Percentiles rank a stretch among this genome's conserved stretches.
Evolutionary conservation across 495 filamentous ascomycete species (phyloP).

Genomic region (Neurospora sp.): DNA sequence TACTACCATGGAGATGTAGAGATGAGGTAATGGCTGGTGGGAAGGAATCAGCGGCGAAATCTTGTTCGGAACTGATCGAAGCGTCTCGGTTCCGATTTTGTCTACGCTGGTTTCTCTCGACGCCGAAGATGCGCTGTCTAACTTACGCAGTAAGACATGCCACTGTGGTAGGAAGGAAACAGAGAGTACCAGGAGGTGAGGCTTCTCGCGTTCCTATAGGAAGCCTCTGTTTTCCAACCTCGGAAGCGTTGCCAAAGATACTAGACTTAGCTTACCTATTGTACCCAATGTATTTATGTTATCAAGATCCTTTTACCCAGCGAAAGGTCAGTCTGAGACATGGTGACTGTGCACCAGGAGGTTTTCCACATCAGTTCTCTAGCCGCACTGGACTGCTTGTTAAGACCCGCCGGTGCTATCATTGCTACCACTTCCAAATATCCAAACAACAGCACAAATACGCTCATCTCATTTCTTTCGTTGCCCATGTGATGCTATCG

Average conservation of each 20-base stretch:
- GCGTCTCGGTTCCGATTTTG: not conserved
- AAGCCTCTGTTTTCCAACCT: not conserved
- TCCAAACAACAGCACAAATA: not conserved
- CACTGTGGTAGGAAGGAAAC: not conserved
- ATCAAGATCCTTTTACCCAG: not conserved
- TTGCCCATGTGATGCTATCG: not conserved
- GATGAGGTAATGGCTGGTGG: not conserved
- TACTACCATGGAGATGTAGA: not conserved
- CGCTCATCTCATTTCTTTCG: not conserved
- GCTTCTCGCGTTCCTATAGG: not conserved
- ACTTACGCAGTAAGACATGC: not conserved
- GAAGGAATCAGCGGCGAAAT: not conserved
- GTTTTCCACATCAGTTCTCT: not conserved
- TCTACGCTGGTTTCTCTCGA: not conserved
- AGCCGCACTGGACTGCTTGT: not conserved
- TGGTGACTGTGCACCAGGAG: not conserved
- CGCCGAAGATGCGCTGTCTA: not conserved
- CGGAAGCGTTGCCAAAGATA: not conserved
- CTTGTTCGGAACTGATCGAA: not conserved
- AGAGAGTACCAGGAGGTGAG: not conserved
- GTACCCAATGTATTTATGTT: not conserved
- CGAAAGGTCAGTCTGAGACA: not conserved
- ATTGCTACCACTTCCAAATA: not conserved
- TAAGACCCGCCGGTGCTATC: not conserved
- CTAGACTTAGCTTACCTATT: not conserved